Conservation (phyloP, 1,139 yeast species). For the Candida sanyaensis region DNA sequence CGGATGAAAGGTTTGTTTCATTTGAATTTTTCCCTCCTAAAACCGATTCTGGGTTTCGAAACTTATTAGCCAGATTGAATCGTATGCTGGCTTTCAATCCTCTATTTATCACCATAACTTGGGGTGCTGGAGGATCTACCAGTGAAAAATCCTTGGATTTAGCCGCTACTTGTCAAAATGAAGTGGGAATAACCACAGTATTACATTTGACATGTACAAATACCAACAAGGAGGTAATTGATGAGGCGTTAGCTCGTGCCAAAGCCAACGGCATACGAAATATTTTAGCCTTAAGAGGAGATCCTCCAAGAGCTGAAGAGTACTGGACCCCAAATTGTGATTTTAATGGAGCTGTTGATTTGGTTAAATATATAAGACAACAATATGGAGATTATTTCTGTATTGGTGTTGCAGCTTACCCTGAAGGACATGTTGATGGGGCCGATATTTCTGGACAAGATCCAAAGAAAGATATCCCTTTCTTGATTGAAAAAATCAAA, state of each 20-base stretch:
- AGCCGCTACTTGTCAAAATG: slow-evolving; percentile 75
- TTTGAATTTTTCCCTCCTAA: slow-evolving; percentile 98
- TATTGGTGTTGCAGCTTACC: slow-evolving; percentile 92
- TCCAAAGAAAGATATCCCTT: slow-evolving; percentile 65
- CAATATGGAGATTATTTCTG: slow-evolving; percentile 77
- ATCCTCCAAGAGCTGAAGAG: slow-evolving; percentile 87
- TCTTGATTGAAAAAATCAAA: slow-evolving; percentile 56
- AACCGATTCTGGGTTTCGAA: slow-evolving; percentile 83
- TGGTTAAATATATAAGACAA: slow-evolving; percentile 72
- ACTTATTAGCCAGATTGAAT: slow-evolving; percentile 79
- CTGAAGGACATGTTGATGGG: slow-evolving; percentile 94
- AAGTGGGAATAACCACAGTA: slow-evolving; percentile 81
- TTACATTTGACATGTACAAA: slow-evolving; percentile 96
- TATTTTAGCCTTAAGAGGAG: slow-evolving; percentile 92
- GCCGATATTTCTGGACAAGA: slow-evolving; percentile 63
- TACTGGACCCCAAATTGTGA: slow-evolving; percentile 60
- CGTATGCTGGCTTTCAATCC: slow-evolving; percentile 92
- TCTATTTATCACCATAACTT: slow-evolving; percentile 85
- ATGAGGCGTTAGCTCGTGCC: slow-evolving; percentile 75
- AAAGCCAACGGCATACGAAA: slow-evolving; percentile 76
- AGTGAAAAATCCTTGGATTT: slow-evolving; percentile 82
- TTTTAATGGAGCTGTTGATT: slow-evolving; percentile 77
- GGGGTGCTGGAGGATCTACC: slow-evolving; percentile 99
- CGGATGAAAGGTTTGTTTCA: slow-evolving; percentile 69
- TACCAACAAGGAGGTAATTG: slow-evolving; percentile 75